These are phyloP conservation scores for Linaria vulgaris DNA, from an alignment of 257 asterid genomes.

Conservation along the genomic window DNA sequence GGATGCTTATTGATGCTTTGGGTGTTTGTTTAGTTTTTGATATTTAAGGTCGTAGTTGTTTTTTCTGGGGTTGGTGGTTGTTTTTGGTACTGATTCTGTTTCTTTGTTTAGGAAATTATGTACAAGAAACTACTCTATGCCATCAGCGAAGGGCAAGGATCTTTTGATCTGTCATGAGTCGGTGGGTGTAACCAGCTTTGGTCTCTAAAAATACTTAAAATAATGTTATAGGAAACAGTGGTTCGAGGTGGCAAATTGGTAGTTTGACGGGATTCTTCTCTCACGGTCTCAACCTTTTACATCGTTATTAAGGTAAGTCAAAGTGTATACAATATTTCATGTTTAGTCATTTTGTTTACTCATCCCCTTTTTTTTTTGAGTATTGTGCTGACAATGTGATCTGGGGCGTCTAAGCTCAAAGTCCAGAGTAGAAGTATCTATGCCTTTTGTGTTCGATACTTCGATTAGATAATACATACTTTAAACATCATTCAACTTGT, in stretches of 20 bases:
- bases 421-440: too few species aligned
- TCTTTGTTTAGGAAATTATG: constrained; percentile 69
- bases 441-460: too few species aligned
- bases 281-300: constrained; percentile 26
- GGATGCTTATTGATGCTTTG: not conserved
- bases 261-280: constrained; percentile 12
- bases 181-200: constrained; percentile 22
- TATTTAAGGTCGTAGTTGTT: too few species aligned
- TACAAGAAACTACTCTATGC: constrained; percentile 83
- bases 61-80: too few species aligned
- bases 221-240: constrained; percentile 18
- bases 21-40: not conserved
- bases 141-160: constrained; percentile 92
- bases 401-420: too few species aligned
- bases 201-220: constrained; percentile 14
- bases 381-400: too few species aligned
- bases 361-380: too few species aligned
- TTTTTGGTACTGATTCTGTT: constrained; percentile 5
- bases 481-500: too few species aligned
- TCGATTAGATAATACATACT: too few species aligned
- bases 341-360: too few species aligned
- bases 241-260: constrained; percentile 27
- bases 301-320: constrained; percentile 36
- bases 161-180: constrained; percentile 83
- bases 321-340: not conserved